Conservation (phyloP, 2,329 filamentous ascomycete species). For the Mycosphaerella arachidis region DNA sequence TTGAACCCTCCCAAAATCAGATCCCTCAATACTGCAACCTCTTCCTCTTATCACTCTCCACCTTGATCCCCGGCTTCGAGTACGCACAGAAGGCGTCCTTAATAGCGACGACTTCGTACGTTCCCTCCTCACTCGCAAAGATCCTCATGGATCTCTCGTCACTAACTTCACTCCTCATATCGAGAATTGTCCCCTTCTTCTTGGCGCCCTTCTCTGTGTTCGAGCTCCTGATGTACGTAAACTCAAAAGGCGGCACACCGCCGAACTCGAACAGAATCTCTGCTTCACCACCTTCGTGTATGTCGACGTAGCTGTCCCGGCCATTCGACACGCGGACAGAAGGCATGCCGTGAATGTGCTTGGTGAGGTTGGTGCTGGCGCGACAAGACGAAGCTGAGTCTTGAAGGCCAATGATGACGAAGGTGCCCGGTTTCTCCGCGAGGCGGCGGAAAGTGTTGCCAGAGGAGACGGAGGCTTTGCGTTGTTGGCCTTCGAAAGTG, state of each 20-base stretch:
- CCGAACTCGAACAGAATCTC: conserved; percentile 94
- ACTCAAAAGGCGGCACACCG: conserved; percentile 94
- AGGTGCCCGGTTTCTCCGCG: conserved; percentile 83
- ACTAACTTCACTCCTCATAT: conserved; percentile 83
- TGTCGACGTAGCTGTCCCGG: conserved; percentile 74
- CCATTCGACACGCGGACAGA: conserved; percentile 87
- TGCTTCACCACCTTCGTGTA: conserved; percentile 92
- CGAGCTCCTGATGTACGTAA: conserved; percentile 88
- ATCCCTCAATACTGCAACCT: conserved; percentile 30
- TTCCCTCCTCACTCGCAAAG: conserved; percentile 85
- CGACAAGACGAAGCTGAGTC: conserved; percentile 87
- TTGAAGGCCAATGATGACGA: conserved; percentile 78
- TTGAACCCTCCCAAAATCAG: neutral
- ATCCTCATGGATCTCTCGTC: conserved; percentile 77
- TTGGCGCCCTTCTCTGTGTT: conserved; percentile 66
- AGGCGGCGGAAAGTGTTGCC: conserved; percentile 88
- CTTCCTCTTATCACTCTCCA: conserved; percentile 28
- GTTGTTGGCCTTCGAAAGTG: conserved; percentile 71
- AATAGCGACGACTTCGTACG: conserved; percentile 94
- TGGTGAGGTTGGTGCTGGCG: conserved; percentile 70
- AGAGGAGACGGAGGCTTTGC: conserved; percentile 68
- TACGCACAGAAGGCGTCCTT: conserved; percentile 91
- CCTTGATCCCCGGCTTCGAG: conserved; percentile 61
- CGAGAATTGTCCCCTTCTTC: conserved; percentile 73
- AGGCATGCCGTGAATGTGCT: conserved; percentile 85